Evolutionary conservation across 176 grass and related monocot genomes (phyloP), one percentile per base, ranked within the genome.

Genomic region (Zea mays): DNA sequence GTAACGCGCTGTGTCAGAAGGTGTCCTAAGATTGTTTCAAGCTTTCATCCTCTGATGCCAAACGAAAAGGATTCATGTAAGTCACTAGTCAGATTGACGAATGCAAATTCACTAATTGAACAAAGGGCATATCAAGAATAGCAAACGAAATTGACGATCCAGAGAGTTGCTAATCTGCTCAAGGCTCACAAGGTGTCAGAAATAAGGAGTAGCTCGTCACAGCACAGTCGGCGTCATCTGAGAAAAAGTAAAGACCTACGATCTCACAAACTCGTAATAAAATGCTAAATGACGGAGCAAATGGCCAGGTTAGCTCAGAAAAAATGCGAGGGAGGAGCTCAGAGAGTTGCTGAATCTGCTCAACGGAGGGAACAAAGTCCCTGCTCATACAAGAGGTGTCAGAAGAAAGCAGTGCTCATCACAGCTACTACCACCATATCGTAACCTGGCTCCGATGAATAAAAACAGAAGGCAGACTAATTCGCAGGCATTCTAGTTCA

Each of bases 371-470:
- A 52, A 0, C 14, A 7, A 0, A 58, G 21, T 8, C 20, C 20
- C 78, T 81, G 88, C 93, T 92, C 93, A 75, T 92, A 86, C 89
- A 96, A 91, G 89, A 89, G 91, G 88, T 90, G 81, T 92, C 86
- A 89, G 77, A 85, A 86, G 51, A 9, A 89, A 85, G 76, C 71
- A 77, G 76, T 90, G 85, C 52, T 88, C 60, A 76, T 94, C 85
- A 77, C 33, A 82, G 84, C 75, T 77, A n/a, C 12, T 52, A 43
- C 0, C 1, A 56, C n/a, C 54, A 9, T 57, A 57, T 57, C 16
- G 13, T 15, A 50, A 17, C 27, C 27, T 27, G 27, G 27, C 27
- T 27, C 27, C 27, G 17, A 55, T 19, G 2, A 57, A 54, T 3
- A 2, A n/a, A 54, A 58, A 58, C n/a, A 8, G 10, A 21, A 58